Evolutionary conservation across 441 rosid species (phyloP).

Genomic region (Aleurites moluccanus): DNA sequence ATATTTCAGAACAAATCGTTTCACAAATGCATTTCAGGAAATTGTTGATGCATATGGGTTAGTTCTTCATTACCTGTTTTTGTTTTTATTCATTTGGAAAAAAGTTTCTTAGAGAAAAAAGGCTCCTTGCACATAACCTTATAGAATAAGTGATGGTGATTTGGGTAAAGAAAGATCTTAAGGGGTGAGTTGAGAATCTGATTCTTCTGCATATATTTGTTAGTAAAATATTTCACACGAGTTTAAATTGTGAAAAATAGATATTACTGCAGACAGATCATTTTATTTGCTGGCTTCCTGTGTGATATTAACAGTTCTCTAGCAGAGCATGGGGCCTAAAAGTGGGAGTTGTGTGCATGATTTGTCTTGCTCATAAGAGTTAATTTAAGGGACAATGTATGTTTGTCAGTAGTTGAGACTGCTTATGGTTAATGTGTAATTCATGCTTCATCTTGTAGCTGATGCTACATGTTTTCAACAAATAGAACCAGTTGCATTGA

Average conservation of each 20-base stretch:
- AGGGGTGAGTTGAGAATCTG: neutral
- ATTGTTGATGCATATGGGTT: slow-evolving; percentile 98
- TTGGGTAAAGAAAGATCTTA: neutral
- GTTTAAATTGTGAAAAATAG: neutral
- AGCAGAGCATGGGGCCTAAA: neutral
- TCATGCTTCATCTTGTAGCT: neutral
- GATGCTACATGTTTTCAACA: slow-evolving; percentile 13
- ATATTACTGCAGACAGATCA: neutral
- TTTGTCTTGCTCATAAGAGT: neutral
- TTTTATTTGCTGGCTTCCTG: neutral
- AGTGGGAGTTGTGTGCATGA: neutral
- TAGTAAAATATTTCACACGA: neutral
- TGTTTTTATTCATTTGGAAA: neutral
- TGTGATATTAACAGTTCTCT: neutral
- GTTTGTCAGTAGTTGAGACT: too few relatives aligned
- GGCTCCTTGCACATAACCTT: neutral
- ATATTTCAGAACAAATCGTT: slow-evolving; percentile 80
- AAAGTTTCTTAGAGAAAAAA: neutral
- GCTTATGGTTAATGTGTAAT: too few relatives aligned
- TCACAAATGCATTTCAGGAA: slow-evolving; percentile 92
- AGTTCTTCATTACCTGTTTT: slow-evolving; percentile 33
- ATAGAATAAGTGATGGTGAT: neutral
- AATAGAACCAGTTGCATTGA: neutral
- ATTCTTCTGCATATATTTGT: neutral
- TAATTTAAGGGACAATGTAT: neutral